These are phyloP conservation scores for Torrubiellomyces zombiae DNA, from an alignment of 2,329 filamentous ascomycete species.

Conservation along the genomic window DNA sequence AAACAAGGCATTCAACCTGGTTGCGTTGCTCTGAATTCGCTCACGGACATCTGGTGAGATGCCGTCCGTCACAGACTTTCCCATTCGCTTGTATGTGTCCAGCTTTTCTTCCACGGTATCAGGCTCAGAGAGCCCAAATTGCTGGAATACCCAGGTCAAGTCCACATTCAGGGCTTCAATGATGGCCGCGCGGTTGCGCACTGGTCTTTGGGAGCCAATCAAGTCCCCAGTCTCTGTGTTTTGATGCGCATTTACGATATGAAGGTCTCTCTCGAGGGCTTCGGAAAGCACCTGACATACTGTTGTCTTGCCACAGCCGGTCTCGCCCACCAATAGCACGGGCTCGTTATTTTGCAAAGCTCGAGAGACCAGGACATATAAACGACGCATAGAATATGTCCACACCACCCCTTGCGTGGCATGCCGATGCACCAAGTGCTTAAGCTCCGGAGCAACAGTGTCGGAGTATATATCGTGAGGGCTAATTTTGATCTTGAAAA, in stretches of 20 bases:
- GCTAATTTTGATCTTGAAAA: slow-evolving; percentile 76
- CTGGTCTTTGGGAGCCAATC: slow-evolving; percentile 84
- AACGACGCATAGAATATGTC: slow-evolving; percentile 84
- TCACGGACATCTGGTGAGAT: slow-evolving; percentile 31
- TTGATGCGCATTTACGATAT: slow-evolving; percentile 93
- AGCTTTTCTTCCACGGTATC: slow-evolving; percentile 39
- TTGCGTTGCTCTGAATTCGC: slow-evolving; percentile 29
- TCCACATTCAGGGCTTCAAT: slow-evolving; percentile 48
- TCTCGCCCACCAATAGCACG: slow-evolving; percentile 87
- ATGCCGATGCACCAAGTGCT: slow-evolving; percentile 24
- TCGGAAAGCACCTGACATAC: slow-evolving; percentile 86
- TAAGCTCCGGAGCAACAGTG: slow-evolving; percentile 37
- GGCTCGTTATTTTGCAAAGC: slow-evolving; percentile 85
- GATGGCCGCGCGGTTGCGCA: slow-evolving; percentile 67
- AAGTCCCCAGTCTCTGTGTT: slow-evolving; percentile 96
- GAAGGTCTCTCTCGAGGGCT: slow-evolving; percentile 55
- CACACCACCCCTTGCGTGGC: slow-evolving; percentile 62
- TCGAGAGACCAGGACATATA: slow-evolving; percentile 77
- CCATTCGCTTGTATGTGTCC: slow-evolving; percentile 31
- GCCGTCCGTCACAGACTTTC: slow-evolving; percentile 28
- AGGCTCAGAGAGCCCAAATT: slow-evolving; percentile 21
- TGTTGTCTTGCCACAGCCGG: slow-evolving; percentile 93
- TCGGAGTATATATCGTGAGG: slow-evolving; percentile 54
- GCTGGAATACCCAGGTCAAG: slow-evolving; percentile 30
- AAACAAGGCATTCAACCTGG: slow-evolving; percentile 70